phyloP scores from a whole-genome alignment of 2,329 filamentous ascomycete species.

The Aspergillus ustus region DNA sequence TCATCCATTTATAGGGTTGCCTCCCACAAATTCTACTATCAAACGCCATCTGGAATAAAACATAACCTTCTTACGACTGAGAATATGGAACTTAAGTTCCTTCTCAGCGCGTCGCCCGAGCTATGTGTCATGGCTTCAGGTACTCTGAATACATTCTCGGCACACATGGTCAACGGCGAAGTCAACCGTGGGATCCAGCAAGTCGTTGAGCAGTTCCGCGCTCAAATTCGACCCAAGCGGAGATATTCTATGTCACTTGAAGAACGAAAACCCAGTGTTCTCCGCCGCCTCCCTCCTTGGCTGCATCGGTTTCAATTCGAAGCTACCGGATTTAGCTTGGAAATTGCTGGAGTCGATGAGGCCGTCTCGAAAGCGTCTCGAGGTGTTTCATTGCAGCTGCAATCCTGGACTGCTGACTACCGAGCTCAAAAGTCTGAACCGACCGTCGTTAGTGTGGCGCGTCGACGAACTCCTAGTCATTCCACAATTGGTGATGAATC shows the following conservation, averaged over 20 bases:
- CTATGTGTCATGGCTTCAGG: slow-evolving; percentile 80
- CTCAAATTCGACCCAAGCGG: slow-evolving; percentile 66
- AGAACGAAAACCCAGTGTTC: slow-evolving; percentile 65
- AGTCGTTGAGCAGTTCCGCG: slow-evolving; percentile 82
- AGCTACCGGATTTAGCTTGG: slow-evolving; percentile 85
- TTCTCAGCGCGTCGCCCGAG: slow-evolving; percentile 83
- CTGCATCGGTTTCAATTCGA: slow-evolving; percentile 82
- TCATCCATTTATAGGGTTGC: slow-evolving; percentile 81
- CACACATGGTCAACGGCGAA: slow-evolving; percentile 88
- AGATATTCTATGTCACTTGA: slow-evolving; percentile 58
- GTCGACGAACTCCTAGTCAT: slow-evolving; percentile 76
- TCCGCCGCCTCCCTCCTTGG: slow-evolving; percentile 83
- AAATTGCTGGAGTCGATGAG: slow-evolving; percentile 86
- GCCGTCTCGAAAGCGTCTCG: slow-evolving; percentile 80
- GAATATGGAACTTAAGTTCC: slow-evolving; percentile 81
- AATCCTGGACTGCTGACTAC: slow-evolving; percentile 88
- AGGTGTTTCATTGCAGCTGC: slow-evolving; percentile 83
- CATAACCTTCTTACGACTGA: slow-evolving; percentile 90
- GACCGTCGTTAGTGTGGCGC: slow-evolving; percentile 45
- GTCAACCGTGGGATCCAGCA: slow-evolving; percentile 91
- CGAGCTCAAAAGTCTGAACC: slow-evolving; percentile 76
- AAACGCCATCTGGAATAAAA: slow-evolving; percentile 78
- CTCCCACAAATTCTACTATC: slow-evolving; percentile 91
- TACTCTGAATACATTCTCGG: slow-evolving; percentile 81
- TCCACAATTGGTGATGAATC: slow-evolving; percentile 69